These are phyloP conservation scores for Didymosphaeria variabile DNA, from an alignment of 2,329 filamentous ascomycete genomes.

Conservation along the genomic window DNA sequence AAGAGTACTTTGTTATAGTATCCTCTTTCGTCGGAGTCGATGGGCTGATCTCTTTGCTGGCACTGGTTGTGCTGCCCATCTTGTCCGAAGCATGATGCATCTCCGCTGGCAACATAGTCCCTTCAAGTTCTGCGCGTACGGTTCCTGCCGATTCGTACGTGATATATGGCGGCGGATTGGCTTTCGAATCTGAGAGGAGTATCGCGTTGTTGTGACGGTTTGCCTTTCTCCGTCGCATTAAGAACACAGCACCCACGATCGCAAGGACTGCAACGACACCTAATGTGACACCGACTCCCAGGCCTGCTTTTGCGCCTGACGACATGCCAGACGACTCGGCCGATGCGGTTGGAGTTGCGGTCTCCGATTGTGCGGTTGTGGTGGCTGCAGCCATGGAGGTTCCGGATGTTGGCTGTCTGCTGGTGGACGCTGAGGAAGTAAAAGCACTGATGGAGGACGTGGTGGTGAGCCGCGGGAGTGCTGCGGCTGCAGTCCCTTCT, in stretches of 20 bases:
- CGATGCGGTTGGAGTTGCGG: not conserved
- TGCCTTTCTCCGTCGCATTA: conserved; percentile 7
- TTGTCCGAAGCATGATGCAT: conserved; percentile 6
- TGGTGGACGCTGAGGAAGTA: not conserved
- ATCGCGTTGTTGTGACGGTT: not conserved
- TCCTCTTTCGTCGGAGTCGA: not conserved
- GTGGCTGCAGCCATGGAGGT: not conserved
- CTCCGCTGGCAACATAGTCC: conserved; percentile 5
- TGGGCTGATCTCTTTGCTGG: not conserved
- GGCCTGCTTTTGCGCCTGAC: conserved; percentile 18
- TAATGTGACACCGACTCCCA: conserved; percentile 19
- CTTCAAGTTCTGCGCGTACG: conserved; percentile 6
- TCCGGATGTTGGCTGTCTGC: conserved; percentile 4
- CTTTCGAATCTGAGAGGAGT: conserved; percentile 9
- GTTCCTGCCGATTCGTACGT: conserved; percentile 13
- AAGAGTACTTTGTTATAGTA: conserved; percentile 1
- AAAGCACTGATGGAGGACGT: not conserved
- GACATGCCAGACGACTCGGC: conserved; percentile 12
- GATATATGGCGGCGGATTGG: conserved; percentile 3
- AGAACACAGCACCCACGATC: conserved; percentile 15
- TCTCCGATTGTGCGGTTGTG: not conserved
- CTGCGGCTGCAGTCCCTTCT: conserved; percentile 12
- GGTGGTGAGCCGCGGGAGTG: not conserved
- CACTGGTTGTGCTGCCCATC: not conserved
- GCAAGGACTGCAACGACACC: conserved; percentile 18